Base-by-base conservation (phyloP, 768 basidiomycete species). In the Tylopilus intermedius region DNA sequence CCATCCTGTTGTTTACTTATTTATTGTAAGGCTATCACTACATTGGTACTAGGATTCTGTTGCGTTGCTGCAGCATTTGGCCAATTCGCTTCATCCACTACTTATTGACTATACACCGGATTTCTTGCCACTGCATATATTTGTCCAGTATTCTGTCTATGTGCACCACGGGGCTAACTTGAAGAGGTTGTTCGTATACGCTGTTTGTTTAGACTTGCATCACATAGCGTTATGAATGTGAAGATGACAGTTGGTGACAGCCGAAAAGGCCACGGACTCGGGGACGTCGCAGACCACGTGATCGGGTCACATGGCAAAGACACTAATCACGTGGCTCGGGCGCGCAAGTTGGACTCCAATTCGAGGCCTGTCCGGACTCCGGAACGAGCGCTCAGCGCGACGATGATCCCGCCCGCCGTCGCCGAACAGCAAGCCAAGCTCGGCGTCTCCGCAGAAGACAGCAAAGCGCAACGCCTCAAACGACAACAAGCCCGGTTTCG, bases 401-500 rank as follows among this genome's bases (percentile, higher is more conserved):
- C 40, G 39, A 64, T 63, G 62, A 0, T 54, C 11, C 53, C 53
- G 5, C 15, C 52, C 3, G 39, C 48, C 29, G 33, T 60, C 9
- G 55, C 30, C 47, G 54, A 55, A 42, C 63, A 60, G 29, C 63
- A 64, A 42, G 56, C 58, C 48, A 57, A 64, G 45, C 65, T 66
- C 0, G 62, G 57, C 27, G 63, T 61, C 7, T 62, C 75, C 45
- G 79, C 80, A 13, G 78, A 82, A 47, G 82, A 81, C 48, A 88
- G 86, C 61, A 75, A 82, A 29, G 76, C 77, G 0, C 71, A 82
- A 45, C 79, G 86, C 41, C 62, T 80, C 14, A 75, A 84, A 61
- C 77, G 84, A 39, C 82, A 81, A 54, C 80, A 86, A 58, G 75
- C 83, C 32, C 74, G 85, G 24, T 83, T 85, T 66, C 77, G 86